Percentiles rank a stretch among this genome's conserved stretches.
Conservation (phyloP, 2,329 filamentous ascomycete species). For the Aspergillaceae sp. region DNA sequence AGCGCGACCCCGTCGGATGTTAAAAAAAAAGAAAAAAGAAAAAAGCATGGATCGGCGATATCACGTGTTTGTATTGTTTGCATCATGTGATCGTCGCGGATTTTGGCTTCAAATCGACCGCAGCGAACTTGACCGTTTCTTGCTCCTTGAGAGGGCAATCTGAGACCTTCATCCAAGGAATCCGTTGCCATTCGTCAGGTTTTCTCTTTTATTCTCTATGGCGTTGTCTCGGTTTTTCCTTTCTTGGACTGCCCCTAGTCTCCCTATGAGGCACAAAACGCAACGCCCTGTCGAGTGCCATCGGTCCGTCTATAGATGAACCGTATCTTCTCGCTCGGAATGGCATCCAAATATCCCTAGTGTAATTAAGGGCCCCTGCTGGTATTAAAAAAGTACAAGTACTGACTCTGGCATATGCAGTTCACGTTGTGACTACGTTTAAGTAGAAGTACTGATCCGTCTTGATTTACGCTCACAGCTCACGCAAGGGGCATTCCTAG, state of each 20-base stretch:
- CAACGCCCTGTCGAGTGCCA: not conserved
- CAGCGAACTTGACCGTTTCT: not conserved
- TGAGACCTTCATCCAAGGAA: not conserved
- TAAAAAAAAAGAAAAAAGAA: too few relatives aligned
- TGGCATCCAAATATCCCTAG: not conserved
- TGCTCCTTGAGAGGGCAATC: not conserved
- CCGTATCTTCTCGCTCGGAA: not conserved
- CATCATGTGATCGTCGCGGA: not conserved
- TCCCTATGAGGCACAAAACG: not conserved
- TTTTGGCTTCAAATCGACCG: not conserved
- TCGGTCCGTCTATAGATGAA: not conserved
- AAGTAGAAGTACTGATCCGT: slow-evolving; percentile 8
- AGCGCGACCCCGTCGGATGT: too few relatives aligned
- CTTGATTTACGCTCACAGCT: slow-evolving; percentile 1
- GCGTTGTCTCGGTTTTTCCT: not conserved
- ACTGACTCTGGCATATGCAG: slow-evolving; percentile 11
- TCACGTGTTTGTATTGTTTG: slow-evolving; percentile 20
- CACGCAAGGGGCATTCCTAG: slow-evolving; percentile 22
- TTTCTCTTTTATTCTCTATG: not conserved
- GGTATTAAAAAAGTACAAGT: not conserved
- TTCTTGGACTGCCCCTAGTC: not conserved
- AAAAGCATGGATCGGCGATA: slow-evolving; percentile 1
- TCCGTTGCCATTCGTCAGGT: not conserved
- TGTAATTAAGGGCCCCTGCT: not conserved
- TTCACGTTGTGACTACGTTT: slow-evolving; percentile 10